A percentile compares a stretch with the other conserved stretches of the same genome.
phyloP scores from a whole-genome alignment of 2,329 filamentous ascomycete genomes.

The Chaetomium olivaceum region DNA sequence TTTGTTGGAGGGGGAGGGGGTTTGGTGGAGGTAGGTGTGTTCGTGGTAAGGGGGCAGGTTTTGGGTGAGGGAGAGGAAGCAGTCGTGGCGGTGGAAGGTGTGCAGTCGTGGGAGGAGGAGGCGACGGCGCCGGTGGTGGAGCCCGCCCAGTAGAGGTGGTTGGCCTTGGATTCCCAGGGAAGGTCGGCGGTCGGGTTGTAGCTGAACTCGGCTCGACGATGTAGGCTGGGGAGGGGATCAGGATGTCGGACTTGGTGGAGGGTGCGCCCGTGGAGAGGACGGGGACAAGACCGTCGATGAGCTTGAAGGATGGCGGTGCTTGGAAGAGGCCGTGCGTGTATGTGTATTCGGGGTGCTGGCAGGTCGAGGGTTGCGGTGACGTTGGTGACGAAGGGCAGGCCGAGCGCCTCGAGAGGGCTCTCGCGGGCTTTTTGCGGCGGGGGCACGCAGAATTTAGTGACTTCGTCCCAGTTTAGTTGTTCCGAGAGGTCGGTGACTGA shows the following conservation, averaged over 20 bases:
- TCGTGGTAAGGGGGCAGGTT: slow-evolving; percentile 32
- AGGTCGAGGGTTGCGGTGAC: slow-evolving; percentile 39
- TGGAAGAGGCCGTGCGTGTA: slow-evolving; percentile 48
- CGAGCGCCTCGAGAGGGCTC: slow-evolving; percentile 29
- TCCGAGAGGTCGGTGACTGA: slow-evolving; percentile 35
- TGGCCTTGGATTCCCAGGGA: slow-evolving; percentile 51
- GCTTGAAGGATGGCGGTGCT: slow-evolving; percentile 45
- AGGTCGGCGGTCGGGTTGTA: slow-evolving; percentile 47
- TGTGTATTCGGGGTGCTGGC: slow-evolving; percentile 47
- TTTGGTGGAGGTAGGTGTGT: slow-evolving; percentile 40
- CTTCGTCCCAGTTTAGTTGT: slow-evolving; percentile 35
- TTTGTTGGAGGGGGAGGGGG: slow-evolving; percentile 21
- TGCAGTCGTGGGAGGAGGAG: slow-evolving; percentile 36
- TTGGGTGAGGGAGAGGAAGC: slow-evolving; percentile 44
- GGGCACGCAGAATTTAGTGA: slow-evolving; percentile 38
- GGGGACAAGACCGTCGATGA: slow-evolving; percentile 46
- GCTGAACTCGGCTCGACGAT: slow-evolving; percentile 42
- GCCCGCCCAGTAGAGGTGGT: slow-evolving; percentile 59
- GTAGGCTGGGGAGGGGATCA: slow-evolving; percentile 55
- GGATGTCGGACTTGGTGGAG: slow-evolving; percentile 53
- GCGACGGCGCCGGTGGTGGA: slow-evolving; percentile 54
- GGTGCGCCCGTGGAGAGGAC: slow-evolving; percentile 48
- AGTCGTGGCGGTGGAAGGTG: slow-evolving; percentile 50
- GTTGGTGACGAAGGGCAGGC: slow-evolving; percentile 43
- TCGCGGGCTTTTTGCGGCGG: not conserved